Base-by-base conservation (phyloP, 345 rosid species). In the Syzygium aqueum region DNA sequence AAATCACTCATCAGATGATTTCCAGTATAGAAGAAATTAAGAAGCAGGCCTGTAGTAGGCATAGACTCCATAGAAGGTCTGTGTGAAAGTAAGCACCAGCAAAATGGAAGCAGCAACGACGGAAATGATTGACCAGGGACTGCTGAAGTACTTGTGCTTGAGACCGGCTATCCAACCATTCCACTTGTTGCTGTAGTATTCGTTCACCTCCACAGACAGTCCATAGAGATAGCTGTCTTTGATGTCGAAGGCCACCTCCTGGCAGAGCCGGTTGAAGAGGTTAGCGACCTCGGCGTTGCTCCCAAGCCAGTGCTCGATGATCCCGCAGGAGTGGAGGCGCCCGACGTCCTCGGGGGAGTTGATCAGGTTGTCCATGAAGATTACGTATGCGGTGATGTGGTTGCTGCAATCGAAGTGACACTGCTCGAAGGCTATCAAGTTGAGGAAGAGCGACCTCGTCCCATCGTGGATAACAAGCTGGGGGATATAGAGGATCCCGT, bases 351-450 rank as follows among this genome's bases (percentile, higher is more conserved):
- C 94, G 0, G 94, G 94, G 1, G 96, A 96, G 89, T 95, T 95
- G 46, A 96, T 94, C 91, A 97, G 87, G 90, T 94, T 97, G 91
- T 97, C 97, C 97, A 96, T 93, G 94, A 96, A 97, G 43, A 95
- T 90, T 87, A 96, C 95, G 84, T 94, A 96, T 10, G 99, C 94
- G 63, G 98, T 96, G 28, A 96, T 93, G 78, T 93, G 94, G 77
- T 94, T 96, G 89, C 89, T 90, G 85, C 97, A 94, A 51, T 94
- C 96, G 12, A 94, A 87, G 86, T 95, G 98, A 14, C 96, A 94
- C 63, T 96, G 97, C 88, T 95, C 97, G 15, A 95, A 94, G 23
- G 98, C 96, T 15, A 97, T 95, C 15, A 94, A 96, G 51, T 96
- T 96, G 85, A 95, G 95, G 92, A 97, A 96, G 8, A 97, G 94